These are phyloP conservation scores for Colletotrichum australisinense DNA, from an alignment of 2,329 filamentous ascomycete species.

Conservation along the genomic window DNA sequence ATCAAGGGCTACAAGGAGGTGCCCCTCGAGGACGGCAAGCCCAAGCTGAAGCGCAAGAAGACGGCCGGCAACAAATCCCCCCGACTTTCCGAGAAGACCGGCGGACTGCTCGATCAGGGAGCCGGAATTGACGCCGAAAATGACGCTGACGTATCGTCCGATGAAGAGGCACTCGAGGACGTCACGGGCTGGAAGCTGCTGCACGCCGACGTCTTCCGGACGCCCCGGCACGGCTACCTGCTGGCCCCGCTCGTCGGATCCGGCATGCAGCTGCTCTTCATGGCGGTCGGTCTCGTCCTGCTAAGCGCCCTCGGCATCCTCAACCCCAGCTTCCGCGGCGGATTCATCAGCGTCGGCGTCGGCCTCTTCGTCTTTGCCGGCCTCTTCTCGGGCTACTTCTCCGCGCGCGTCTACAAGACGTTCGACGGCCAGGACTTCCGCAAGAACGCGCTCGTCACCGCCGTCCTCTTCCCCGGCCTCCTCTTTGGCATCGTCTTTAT, in stretches of 20 bases:
- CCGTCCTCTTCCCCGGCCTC: constrained; percentile 81
- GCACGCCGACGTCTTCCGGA: constrained; percentile 88
- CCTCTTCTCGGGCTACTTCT: constrained; percentile 89
- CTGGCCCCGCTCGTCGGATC: constrained; percentile 86
- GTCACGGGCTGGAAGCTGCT: constrained; percentile 89
- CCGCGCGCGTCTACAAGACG: constrained; percentile 83
- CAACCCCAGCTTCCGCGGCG: constrained; percentile 90
- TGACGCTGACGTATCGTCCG: constrained; percentile 69
- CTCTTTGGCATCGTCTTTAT: constrained; percentile 81
- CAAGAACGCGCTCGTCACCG: constrained; percentile 82
- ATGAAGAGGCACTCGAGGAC: constrained; percentile 82
- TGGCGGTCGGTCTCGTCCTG: constrained; percentile 77
- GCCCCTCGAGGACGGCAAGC: constrained; percentile 74
- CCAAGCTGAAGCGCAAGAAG: constrained; percentile 63
- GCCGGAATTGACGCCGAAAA: constrained; percentile 58
- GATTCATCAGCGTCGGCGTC: constrained; percentile 86
- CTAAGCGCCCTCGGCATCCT: constrained; percentile 81
- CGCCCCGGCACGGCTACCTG: constrained; percentile 76
- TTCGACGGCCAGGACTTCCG: constrained; percentile 81
- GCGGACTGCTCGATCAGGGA: constrained; percentile 70
- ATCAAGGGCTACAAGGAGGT: constrained; percentile 80
- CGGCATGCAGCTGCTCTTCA: constrained; percentile 87
- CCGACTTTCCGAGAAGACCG: constrained; percentile 59
- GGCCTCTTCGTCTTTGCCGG: constrained; percentile 88
- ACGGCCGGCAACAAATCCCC: constrained; percentile 40